Evolutionary conservation across 208 protist species (phyloP).

Genomic region (Leishmania tarentolae): DNA sequence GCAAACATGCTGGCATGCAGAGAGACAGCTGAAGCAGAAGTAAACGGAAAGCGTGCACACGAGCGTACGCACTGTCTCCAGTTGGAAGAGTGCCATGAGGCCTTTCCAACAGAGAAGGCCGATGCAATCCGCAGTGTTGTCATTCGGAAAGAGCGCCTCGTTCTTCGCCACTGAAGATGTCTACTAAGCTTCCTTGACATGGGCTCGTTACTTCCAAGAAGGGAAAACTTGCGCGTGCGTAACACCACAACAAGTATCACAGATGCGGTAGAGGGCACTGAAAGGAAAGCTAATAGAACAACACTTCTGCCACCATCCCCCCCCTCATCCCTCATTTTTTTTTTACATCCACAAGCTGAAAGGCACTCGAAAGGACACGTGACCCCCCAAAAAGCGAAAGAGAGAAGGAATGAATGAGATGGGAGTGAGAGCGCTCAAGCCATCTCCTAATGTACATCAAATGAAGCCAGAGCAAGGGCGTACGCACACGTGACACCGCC

Average conservation of each 20-base stretch:
- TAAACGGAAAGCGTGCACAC: not conserved
- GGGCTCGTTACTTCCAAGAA: not conserved
- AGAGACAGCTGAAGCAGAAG: not conserved
- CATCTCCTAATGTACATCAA: constrained; percentile 7
- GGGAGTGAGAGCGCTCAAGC: not conserved
- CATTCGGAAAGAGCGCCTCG: not conserved
- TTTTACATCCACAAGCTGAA: not conserved
- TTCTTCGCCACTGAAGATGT: not conserved
- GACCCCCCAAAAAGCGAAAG: too few relatives aligned
- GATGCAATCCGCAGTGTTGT: not conserved
- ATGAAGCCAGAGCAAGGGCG: not conserved
- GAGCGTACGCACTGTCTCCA: not conserved
- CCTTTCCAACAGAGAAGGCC: not conserved
- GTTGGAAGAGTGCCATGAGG: not conserved
- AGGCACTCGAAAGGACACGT: not conserved
- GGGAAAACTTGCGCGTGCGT: not conserved
- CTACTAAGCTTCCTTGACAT: not conserved
- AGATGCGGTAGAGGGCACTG: not conserved
- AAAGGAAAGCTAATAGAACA: not conserved
- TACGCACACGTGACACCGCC: too few relatives aligned
- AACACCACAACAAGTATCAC: too few relatives aligned
- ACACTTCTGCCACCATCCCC: not conserved
- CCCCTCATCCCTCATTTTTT: not conserved
- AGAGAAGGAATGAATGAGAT: not conserved
- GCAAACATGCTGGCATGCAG: not conserved